These are phyloP conservation scores for Coccomyxa subellipsoidea DNA, from an alignment of 163 green algal genomes.

Conservation along the genomic window DNA sequence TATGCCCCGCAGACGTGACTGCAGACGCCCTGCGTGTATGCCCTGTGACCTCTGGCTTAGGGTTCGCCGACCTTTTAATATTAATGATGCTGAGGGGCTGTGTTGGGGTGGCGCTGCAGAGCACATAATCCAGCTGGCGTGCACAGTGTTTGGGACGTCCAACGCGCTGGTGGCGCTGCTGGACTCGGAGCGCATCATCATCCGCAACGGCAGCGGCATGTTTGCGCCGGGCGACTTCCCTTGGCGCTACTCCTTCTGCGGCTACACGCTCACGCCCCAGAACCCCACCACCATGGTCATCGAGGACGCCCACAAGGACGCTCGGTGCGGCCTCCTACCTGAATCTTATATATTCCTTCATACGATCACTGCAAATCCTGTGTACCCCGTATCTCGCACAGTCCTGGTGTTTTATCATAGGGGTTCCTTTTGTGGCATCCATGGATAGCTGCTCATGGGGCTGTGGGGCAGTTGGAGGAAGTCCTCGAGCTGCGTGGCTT, in stretches of 20 bases:
- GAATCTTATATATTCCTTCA: no score
- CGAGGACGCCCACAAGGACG: conserved; percentile 63
- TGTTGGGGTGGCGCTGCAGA: conserved; percentile 30
- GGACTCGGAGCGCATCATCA: conserved; percentile 45
- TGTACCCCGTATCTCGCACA: no score
- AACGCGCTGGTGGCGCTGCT: conserved; percentile 47
- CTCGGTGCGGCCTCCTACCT: not conserved
- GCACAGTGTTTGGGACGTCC: conserved; percentile 44
- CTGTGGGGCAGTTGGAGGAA: no score
- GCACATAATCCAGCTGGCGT: conserved; percentile 45
- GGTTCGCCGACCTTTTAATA: no score
- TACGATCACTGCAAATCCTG: no score
- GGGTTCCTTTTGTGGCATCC: no score
- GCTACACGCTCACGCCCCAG: conserved; percentile 64
- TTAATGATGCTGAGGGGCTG: conserved; percentile 18
- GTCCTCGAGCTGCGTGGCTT: no score
- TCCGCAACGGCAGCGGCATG: conserved; percentile 25
- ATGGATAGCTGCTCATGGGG: no score
- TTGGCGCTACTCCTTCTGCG: conserved; percentile 71
- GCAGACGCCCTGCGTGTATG: no score
- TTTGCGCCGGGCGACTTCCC: conserved; percentile 44
- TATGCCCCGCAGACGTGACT: no score
- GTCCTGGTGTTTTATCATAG: no score
- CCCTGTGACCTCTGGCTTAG: no score
- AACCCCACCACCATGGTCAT: conserved; percentile 69